A percentile compares a stretch with the other conserved stretches of the same genome.
Evolutionary conservation across 306 rosid genomes (phyloP).

Genomic region (Astragalus membranaceus): DNA sequence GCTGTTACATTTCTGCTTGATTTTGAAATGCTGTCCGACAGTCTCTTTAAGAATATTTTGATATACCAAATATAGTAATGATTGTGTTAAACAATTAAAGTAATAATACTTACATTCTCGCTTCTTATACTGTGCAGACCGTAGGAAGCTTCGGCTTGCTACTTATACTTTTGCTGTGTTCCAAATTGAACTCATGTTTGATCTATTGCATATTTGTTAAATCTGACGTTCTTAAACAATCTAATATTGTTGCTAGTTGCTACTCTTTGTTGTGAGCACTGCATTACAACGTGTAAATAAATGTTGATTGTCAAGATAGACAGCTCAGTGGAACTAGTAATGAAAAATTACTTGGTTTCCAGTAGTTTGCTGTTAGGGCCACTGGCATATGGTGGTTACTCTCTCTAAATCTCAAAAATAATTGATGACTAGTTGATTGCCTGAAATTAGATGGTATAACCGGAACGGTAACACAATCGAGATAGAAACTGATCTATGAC

Average conservation of each 20-base stretch:
- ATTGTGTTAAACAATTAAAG: not conserved
- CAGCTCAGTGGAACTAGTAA: not conserved
- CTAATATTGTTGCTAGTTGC: not conserved
- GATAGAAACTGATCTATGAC: not conserved
- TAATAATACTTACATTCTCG: not conserved
- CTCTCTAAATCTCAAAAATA: not conserved
- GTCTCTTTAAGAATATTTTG: not conserved
- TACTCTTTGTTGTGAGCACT: not conserved
- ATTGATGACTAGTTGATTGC: not conserved
- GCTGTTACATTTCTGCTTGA: not conserved
- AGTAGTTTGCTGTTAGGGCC: not conserved
- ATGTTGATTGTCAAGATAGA: not conserved
- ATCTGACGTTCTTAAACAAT: not conserved
- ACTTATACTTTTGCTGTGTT: not conserved
- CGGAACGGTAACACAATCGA: not conserved
- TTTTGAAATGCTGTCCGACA: constrained; percentile 9
- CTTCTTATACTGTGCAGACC: not conserved
- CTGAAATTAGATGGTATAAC: constrained; percentile 3
- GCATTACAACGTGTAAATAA: not conserved
- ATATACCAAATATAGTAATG: not conserved
- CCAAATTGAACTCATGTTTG: constrained; percentile 3
- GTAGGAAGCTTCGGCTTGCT: constrained; percentile 4
- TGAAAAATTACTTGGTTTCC: not conserved
- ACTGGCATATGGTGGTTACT: not conserved
- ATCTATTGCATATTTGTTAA: not conserved